phyloP scores from a whole-genome alignment of 2,329 filamentous ascomycete genomes.

The Microdochium paspali region DNA sequence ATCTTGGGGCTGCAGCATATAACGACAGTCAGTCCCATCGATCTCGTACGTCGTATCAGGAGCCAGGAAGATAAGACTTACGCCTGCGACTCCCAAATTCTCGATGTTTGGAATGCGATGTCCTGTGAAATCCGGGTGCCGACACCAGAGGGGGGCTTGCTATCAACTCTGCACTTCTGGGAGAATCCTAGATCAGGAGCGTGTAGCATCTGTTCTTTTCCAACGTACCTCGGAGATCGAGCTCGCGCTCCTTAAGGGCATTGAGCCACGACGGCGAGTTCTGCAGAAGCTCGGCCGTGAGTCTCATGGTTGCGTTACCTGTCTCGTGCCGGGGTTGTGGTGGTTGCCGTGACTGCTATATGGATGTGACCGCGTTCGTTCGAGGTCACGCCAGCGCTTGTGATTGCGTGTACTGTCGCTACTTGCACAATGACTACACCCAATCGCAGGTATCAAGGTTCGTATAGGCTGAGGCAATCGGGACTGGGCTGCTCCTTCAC shows the following conservation, averaged over 20 bases:
- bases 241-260: constrained; percentile 95
- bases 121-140: constrained; percentile 54
- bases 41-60: background rate
- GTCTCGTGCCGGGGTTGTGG: constrained; percentile 9
- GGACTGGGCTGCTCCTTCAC: too few relatives aligned
- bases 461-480: constrained; percentile 5
- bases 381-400: too few relatives aligned
- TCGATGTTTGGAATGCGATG: constrained; percentile 97
- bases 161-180: constrained; percentile 71
- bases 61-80: constrained; percentile 35
- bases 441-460: too few relatives aligned
- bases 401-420: too few relatives aligned
- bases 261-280: constrained; percentile 97
- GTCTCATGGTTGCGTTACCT: constrained; percentile 58
- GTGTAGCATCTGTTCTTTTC: constrained; percentile 98
- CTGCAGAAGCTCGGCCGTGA: constrained; percentile 91
- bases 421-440: too few relatives aligned
- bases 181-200: constrained; percentile 25
- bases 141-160: constrained; percentile 39
- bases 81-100: constrained; percentile 90
- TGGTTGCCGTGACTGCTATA: constrained; percentile 1
- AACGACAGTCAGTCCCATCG: constrained; percentile 2
- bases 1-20: constrained; percentile 68
- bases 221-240: constrained; percentile 97
- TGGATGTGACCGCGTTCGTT: background rate